phyloP scores from a whole-genome alignment of 2,329 filamentous ascomycete genomes.

The Graphilbum ipis-grandicollis region DNA sequence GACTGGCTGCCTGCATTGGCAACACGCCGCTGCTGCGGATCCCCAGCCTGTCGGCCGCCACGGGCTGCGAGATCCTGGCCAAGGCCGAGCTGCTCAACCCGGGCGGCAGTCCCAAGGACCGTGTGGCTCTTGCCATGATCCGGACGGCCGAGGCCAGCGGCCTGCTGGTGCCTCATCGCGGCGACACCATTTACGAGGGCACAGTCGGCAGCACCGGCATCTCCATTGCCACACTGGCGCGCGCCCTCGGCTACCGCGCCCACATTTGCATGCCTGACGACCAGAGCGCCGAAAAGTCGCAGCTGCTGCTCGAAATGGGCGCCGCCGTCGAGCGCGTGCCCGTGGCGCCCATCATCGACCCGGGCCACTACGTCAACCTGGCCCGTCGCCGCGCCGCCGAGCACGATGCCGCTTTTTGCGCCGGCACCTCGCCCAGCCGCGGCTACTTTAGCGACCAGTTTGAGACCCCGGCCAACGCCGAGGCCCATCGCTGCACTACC shows the following conservation, averaged over 20 bases:
- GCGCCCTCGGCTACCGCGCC: conserved; percentile 75
- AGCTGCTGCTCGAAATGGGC: conserved; percentile 75
- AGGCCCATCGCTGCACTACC: conserved; percentile 64
- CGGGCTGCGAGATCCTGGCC: conserved; percentile 75
- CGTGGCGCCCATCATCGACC: conserved; percentile 85
- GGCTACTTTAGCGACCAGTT: conserved; percentile 97
- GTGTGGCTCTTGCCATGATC: conserved; percentile 86
- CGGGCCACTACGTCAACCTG: conserved; percentile 85
- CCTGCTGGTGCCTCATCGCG: conserved; percentile 57
- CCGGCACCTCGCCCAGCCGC: conserved; percentile 33
- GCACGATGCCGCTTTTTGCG: conserved; percentile 41
- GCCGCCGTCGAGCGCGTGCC: conserved; percentile 83
- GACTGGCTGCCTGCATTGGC: conserved; percentile 83
- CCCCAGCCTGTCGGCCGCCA: conserved; percentile 68
- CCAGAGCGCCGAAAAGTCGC: conserved; percentile 73
- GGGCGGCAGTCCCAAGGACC: conserved; percentile 85
- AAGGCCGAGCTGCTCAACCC: conserved; percentile 97
- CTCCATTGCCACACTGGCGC: conserved; percentile 74
- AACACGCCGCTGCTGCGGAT: conserved; percentile 83
- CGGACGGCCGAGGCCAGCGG: conserved; percentile 61
- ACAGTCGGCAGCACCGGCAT: conserved; percentile 95
- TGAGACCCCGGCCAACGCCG: conserved; percentile 77
- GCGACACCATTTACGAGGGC: conserved; percentile 93
- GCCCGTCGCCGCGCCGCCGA: conserved; percentile 60
- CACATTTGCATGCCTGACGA: conserved; percentile 98